phyloP scores from a whole-genome alignment of 768 basidiomycete species.

The Agrocybe chaxingu region DNA sequence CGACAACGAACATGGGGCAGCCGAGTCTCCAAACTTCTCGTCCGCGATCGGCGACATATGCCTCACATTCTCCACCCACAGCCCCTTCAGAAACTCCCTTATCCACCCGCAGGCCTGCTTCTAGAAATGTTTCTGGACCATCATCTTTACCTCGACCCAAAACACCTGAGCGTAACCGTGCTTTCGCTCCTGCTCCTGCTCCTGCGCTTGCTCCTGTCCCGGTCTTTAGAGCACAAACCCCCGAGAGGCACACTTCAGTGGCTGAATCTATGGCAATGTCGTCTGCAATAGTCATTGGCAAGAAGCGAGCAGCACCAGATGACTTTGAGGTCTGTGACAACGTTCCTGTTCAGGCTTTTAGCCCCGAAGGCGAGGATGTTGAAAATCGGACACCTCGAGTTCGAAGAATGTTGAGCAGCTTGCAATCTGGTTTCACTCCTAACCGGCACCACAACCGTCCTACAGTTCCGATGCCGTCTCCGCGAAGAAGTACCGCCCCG shows the following conservation, averaged over 20 bases:
- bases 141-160: slow-evolving; percentile 42
- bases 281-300: slow-evolving; percentile 47
- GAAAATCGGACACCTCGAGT: slow-evolving; percentile 56
- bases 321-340: slow-evolving; percentile 61
- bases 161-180: slow-evolving; percentile 47
- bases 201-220: slow-evolving; percentile 28
- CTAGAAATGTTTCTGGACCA: slow-evolving; percentile 41
- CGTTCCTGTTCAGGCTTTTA: slow-evolving; percentile 66
- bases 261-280: slow-evolving; percentile 24
- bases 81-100: slow-evolving; percentile 16
- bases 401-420: slow-evolving; percentile 52
- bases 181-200: slow-evolving; percentile 48
- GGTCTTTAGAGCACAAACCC: slow-evolving; percentile 52
- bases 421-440: slow-evolving; percentile 73
- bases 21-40: slow-evolving; percentile 16
- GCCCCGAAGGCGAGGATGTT: slow-evolving; percentile 42
- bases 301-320: slow-evolving; percentile 75
- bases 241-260: slow-evolving; percentile 32
- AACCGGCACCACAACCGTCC: slow-evolving; percentile 51
- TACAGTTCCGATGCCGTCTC: slow-evolving; percentile 41
- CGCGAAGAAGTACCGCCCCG: slow-evolving; percentile 35
- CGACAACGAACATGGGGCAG: slow-evolving; percentile 4
- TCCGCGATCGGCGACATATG: slow-evolving; percentile 26
- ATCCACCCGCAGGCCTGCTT: slow-evolving; percentile 19
- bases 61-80: slow-evolving; percentile 18